Conservation (phyloP, 768 basidiomycete species). For the Gymnopilus junonius region DNA sequence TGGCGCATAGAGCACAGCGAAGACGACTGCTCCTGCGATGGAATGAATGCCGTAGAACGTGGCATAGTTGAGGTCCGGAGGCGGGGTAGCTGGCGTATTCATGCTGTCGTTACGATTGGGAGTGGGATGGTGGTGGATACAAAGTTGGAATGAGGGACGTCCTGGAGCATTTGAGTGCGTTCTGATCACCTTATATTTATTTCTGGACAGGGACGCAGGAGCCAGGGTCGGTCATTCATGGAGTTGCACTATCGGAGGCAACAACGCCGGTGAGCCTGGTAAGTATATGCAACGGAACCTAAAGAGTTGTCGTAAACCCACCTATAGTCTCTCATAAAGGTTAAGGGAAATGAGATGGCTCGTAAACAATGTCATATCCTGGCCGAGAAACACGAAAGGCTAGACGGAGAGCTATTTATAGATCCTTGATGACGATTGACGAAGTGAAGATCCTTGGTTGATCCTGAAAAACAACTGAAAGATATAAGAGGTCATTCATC, state of each 20-base stretch:
- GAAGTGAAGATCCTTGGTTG: too few relatives aligned
- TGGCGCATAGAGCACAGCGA: conserved; percentile 38
- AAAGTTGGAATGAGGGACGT: neutral
- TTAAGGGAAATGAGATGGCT: neutral
- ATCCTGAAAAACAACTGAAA: neutral
- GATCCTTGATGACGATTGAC: neutral
- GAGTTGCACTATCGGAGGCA: neutral
- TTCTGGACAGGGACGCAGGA: neutral
- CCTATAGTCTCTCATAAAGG: neutral
- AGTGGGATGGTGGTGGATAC: neutral
- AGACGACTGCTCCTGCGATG: conserved; percentile 36
- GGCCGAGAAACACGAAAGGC: neutral
- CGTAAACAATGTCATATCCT: neutral
- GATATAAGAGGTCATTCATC: too few relatives aligned
- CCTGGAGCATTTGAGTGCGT: neutral
- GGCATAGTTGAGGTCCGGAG: conserved; percentile 35
- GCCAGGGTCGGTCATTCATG: neutral
- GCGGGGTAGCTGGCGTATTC: neutral
- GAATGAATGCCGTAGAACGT: conserved; percentile 37
- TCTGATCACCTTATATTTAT: neutral
- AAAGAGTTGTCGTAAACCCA: neutral
- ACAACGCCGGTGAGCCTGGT: neutral
- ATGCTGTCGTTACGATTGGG: neutral
- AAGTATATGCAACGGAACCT: neutral
- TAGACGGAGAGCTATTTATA: neutral